A percentile compares a stretch with the other conserved stretches of the same genome.
Conservation (phyloP, 768 basidiomycete species). For the Hemileccinum impolitum region DNA sequence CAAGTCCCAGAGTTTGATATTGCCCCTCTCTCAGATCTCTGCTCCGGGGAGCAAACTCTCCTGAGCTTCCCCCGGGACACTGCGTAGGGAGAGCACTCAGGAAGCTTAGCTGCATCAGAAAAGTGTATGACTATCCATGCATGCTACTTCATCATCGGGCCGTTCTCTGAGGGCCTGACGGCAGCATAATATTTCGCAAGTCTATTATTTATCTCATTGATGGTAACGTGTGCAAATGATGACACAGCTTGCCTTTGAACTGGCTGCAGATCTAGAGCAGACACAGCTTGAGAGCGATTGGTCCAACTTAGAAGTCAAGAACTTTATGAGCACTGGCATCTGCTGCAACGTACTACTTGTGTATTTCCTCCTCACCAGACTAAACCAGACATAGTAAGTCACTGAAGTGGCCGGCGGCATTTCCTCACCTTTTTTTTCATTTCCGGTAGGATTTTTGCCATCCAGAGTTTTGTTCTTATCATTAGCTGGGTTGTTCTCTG, state of each 20-base stretch:
- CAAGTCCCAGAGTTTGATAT: too few relatives aligned
- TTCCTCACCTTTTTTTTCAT: constrained; percentile 82
- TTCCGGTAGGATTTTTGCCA: constrained; percentile 45
- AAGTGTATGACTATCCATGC: too few relatives aligned
- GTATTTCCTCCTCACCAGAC: constrained; percentile 38
- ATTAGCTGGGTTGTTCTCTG: constrained; percentile 76
- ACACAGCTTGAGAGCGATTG: constrained; percentile 65
- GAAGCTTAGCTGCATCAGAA: too few relatives aligned
- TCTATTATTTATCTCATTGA: too few relatives aligned
- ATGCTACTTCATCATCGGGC: too few relatives aligned
- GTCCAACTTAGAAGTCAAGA: constrained; percentile 42
- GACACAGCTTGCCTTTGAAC: constrained; percentile 45
- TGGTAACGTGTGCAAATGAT: too few relatives aligned
- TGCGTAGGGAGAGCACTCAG: too few relatives aligned
- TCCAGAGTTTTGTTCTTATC: background rate
- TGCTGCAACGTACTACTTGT: constrained; percentile 58
- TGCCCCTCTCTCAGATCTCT: too few relatives aligned
- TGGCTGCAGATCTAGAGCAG: constrained; percentile 49
- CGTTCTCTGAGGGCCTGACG: too few relatives aligned
- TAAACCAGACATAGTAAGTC: constrained; percentile 67
- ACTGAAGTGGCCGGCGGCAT: constrained; percentile 70
- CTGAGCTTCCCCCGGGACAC: too few relatives aligned
- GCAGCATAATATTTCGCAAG: too few relatives aligned
- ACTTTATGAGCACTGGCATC: constrained; percentile 32
- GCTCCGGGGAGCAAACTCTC: too few relatives aligned